These are phyloP conservation scores for Rubia peregrina DNA, from an alignment of 305 asterid species.

Conservation along the genomic window DNA sequence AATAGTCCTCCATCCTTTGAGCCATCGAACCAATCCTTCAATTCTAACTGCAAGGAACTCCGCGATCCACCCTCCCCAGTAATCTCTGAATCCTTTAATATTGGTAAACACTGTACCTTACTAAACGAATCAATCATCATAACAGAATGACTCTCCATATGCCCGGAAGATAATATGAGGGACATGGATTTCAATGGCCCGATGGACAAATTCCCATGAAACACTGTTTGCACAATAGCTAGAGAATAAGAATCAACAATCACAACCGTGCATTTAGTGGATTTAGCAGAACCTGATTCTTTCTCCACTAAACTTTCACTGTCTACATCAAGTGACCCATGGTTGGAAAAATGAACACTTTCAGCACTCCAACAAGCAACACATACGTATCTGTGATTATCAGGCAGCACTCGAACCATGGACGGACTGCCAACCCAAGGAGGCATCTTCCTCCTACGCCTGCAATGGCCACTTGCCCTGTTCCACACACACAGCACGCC, in stretches of 20 bases:
- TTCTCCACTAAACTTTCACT: slow-evolving; percentile 32
- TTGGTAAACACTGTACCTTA: slow-evolving; percentile 55
- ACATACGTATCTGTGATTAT: slow-evolving; percentile 73
- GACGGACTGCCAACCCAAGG: slow-evolving; percentile 91
- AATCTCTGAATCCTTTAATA: slow-evolving; percentile 43
- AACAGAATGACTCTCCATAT: slow-evolving; percentile 57
- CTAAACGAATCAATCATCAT: slow-evolving; percentile 74
- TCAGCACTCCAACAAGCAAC: slow-evolving; percentile 52
- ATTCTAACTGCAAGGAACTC: slow-evolving; percentile 37
- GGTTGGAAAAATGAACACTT: slow-evolving; percentile 26
- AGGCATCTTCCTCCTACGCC: slow-evolving; percentile 88
- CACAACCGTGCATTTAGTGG: slow-evolving; percentile 54
- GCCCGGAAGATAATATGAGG: slow-evolving; percentile 40
- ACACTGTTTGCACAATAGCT: slow-evolving; percentile 70
- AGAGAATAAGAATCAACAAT: slow-evolving; percentile 74
- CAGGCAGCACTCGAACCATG: slow-evolving; percentile 54
- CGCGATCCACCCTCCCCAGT: slow-evolving; percentile 35
- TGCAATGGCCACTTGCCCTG: slow-evolving; percentile 85
- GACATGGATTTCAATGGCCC: slow-evolving; percentile 79
- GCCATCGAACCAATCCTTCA: slow-evolving; percentile 45
- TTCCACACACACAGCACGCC: slow-evolving; percentile 93
- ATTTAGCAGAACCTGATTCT: slow-evolving; percentile 34
- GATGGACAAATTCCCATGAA: slow-evolving; percentile 65
- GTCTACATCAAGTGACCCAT: slow-evolving; percentile 33
- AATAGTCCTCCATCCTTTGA: slow-evolving; percentile 39